Evolutionary conservation across 768 basidiomycete species (phyloP), one percentile per base, ranked within the genome.

Genomic region (Mycena epipterygia): DNA sequence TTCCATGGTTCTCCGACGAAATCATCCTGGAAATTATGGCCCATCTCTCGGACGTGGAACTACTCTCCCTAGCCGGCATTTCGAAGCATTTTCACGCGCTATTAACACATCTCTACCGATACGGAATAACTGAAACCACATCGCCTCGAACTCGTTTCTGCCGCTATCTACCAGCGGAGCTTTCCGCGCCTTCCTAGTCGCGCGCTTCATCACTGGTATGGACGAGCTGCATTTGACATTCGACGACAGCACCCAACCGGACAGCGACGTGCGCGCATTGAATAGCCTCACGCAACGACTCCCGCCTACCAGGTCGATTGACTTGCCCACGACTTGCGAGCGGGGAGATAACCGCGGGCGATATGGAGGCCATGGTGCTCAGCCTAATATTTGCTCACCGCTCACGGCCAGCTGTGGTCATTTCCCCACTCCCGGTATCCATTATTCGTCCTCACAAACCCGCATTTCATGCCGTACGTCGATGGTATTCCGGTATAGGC

Each of bases 71-170:
- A 1, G 68, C 61, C 7, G 2, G 5, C 14, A 51, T 69, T 33
- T 69, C 68, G 0, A 57, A 57, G 55, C 60, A 52, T 23, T 58
- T 69, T 32, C 68, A 64, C n/a, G 61, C 68, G 17, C 55, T 69
- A 6, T 11, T 64, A 9, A 30, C 68, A 2, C 25, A 44, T 33
- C 30, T 69, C 29, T 16, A 48, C 33, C 53, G 68, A 9, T 44
- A 69, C 37, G 68, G 68, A 11, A 69, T 69, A 19, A 64, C 61
- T 2, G 68, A 42, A 27, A 13, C 16, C 37, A 63, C 32, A 51
- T 69, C 9, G 60, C 51, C 2, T 14, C 55, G 2, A 29, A 57
- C 14, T 29, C 44, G 11, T 41, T 63, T 11, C 68, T 61, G 1
- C 46, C 8, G 25, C 27, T 69, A 6, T 64, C 68, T 19, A 64